Evolutionary conservation across 2,329 filamentous ascomycete genomes (phyloP).

Genomic region (Fusarium sp.): DNA sequence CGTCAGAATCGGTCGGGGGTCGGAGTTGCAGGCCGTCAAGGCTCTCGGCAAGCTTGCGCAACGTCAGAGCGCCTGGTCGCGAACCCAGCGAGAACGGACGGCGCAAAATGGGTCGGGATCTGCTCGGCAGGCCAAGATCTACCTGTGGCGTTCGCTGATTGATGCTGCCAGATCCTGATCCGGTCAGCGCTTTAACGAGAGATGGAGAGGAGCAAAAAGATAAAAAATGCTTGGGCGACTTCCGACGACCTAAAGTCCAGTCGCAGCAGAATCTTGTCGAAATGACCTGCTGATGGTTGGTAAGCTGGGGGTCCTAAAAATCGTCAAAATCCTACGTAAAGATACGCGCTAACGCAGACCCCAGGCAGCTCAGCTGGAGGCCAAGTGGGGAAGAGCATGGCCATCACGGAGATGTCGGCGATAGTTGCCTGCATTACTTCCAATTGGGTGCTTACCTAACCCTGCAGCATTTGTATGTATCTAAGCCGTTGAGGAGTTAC

Average conservation of each 20-base stretch:
- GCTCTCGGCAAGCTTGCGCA: constrained; percentile 28
- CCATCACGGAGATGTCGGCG: constrained; percentile 1
- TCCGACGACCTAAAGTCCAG: constrained; percentile 8
- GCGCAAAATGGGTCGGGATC: constrained; percentile 9
- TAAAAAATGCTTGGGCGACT: constrained; percentile 19
- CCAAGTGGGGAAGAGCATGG: constrained; percentile 7
- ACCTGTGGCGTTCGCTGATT: neutral
- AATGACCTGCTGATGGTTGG: constrained; percentile 29
- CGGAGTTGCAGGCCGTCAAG: neutral
- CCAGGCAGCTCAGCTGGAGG: constrained; percentile 17
- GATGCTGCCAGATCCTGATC: constrained; percentile 16
- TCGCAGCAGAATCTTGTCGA: constrained; percentile 30
- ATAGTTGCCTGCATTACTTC: neutral
- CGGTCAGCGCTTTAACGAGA: constrained; percentile 7
- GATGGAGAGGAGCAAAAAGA: neutral
- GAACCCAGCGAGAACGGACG: neutral
- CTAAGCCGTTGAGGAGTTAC: neutral
- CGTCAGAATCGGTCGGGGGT: constrained; percentile 9
- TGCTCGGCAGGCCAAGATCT: constrained; percentile 6
- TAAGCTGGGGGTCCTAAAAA: constrained; percentile 31
- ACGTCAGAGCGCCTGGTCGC: constrained; percentile 29
- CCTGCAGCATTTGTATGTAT: neutral
- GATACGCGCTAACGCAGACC: constrained; percentile 11
- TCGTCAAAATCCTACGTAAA: constrained; percentile 19
- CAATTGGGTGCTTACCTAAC: neutral